phyloP scores from a whole-genome alignment of 495 filamentous ascomycete genomes.

The Penicillium cosmopolitanum region DNA sequence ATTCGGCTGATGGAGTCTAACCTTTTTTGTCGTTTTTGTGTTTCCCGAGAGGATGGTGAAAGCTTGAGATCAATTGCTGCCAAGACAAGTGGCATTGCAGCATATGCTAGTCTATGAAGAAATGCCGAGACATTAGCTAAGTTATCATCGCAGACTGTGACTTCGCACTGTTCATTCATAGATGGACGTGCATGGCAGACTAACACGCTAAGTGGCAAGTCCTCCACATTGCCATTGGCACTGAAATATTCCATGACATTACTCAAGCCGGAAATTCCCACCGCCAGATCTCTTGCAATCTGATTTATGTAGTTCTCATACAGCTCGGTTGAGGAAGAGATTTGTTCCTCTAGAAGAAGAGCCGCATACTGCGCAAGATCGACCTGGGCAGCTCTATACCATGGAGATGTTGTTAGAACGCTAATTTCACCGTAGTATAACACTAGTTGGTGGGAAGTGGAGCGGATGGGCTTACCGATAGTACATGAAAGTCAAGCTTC shows the following conservation, averaged over 20 bases:
- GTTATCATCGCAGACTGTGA: too few species aligned
- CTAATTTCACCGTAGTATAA: not conserved
- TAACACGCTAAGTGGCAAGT: conserved; percentile 39
- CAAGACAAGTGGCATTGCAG: conserved; percentile 38
- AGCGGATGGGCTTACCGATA: conserved; percentile 40
- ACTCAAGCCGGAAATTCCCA: conserved; percentile 28
- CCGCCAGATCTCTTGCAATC: conserved; percentile 26
- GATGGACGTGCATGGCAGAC: not conserved
- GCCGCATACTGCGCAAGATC: conserved; percentile 34
- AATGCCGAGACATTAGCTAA: too few species aligned
- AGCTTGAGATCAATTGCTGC: conserved; percentile 42
- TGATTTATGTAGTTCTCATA: conserved; percentile 19
- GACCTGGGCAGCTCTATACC: conserved; percentile 29
- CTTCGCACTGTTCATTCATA: too few species aligned
- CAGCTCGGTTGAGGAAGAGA: conserved; percentile 13
- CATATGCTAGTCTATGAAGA: conserved; percentile 32
- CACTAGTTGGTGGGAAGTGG: too few species aligned
- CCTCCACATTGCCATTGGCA: conserved; percentile 24
- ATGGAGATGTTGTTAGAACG: not conserved
- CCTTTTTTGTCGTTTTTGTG: conserved; percentile 24
- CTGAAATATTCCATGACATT: conserved; percentile 39
- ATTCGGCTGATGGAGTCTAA: conserved; percentile 34
- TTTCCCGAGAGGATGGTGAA: conserved; percentile 27
- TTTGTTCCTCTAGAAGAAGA: conserved; percentile 31
- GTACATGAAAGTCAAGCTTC: conserved; percentile 54